A percentile compares a stretch with the other conserved stretches of the same genome.
Conservation (phyloP, 306 rosid genomes). For the Medicago ruthenica region DNA sequence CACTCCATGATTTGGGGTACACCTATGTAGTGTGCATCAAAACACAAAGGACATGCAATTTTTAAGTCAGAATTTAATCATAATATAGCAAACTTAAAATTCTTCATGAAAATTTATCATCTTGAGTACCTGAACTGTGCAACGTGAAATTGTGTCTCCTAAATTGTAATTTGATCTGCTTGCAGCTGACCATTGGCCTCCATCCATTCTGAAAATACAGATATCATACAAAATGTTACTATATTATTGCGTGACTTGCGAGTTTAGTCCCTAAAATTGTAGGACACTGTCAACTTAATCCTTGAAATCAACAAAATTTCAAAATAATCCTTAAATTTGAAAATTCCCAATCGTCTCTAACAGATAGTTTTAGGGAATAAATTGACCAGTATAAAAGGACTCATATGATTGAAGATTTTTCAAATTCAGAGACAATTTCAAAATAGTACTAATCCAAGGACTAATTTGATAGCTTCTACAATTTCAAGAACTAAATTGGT, state of each 20-base stretch:
- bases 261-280: background rate
- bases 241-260: background rate
- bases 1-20: constrained; percentile 89
- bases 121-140: constrained; percentile 73
- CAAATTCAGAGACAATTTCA: no score
- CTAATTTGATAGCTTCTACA: no score
- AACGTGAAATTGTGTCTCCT: constrained; percentile 79
- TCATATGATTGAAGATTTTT: no score
- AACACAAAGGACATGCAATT: constrained; percentile 15
- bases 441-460: no score
- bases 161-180: constrained; percentile 75
- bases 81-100: background rate
- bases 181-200: constrained; percentile 81
- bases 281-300: no score
- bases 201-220: constrained; percentile 75
- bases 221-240: background rate
- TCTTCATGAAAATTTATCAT: background rate
- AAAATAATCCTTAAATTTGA: no score
- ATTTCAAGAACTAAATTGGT: no score
- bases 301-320: no score
- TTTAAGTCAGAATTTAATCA: constrained; percentile 6
- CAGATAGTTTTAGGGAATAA: no score
- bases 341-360: no score
- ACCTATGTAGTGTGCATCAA: constrained; percentile 49
- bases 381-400: no score